Percentiles rank a stretch among this genome's conserved stretches.
phyloP scores from a whole-genome alignment of 1,139 yeast species.

The Suzukiozyma palmioleophila region DNA sequence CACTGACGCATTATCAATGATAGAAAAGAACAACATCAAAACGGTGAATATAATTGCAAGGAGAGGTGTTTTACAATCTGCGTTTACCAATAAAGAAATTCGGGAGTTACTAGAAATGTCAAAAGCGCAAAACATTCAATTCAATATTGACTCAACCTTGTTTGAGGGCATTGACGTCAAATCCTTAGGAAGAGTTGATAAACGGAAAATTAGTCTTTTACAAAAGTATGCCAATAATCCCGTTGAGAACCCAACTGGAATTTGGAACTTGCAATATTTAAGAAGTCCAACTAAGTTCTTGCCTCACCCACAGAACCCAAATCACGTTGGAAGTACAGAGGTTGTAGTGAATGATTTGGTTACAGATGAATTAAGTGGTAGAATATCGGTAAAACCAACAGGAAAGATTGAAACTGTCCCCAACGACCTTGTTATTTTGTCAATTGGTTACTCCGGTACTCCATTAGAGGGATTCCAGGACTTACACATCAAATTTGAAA shows the following conservation, averaged over 20 bases:
- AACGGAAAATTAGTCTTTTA: conserved; percentile 63
- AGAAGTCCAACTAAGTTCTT: conserved; percentile 60
- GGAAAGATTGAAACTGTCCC: conserved; percentile 32
- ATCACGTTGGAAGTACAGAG: conserved; percentile 41
- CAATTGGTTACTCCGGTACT: conserved; percentile 79
- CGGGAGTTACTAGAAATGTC: conserved; percentile 72
- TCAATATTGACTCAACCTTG: conserved; percentile 50
- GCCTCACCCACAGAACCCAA: conserved; percentile 21
- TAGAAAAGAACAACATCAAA: conserved; percentile 51
- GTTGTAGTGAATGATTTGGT: conserved; percentile 45
- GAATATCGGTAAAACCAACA: conserved; percentile 39
- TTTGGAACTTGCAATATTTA: conserved; percentile 70
- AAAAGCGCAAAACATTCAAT: conserved; percentile 47
- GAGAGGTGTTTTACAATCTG: conserved; percentile 77
- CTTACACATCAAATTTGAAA: conserved; percentile 52
- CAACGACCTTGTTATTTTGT: conserved; percentile 70
- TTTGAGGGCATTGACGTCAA: conserved; percentile 35
- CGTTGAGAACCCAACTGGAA: conserved; percentile 23
- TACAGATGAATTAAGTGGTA: conserved; percentile 26
- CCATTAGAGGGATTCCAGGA: conserved; percentile 57
- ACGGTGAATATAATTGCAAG: conserved; percentile 76
- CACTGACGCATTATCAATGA: conserved; percentile 49
- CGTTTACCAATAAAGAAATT: conserved; percentile 89
- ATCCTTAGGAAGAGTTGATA: conserved; percentile 57
- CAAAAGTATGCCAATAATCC: conserved; percentile 43